Percentiles rank a stretch among this genome's conserved stretches.
phyloP scores from a whole-genome alignment of 2,329 filamentous ascomycete genomes.

The Pseudocercospora musae region DNA sequence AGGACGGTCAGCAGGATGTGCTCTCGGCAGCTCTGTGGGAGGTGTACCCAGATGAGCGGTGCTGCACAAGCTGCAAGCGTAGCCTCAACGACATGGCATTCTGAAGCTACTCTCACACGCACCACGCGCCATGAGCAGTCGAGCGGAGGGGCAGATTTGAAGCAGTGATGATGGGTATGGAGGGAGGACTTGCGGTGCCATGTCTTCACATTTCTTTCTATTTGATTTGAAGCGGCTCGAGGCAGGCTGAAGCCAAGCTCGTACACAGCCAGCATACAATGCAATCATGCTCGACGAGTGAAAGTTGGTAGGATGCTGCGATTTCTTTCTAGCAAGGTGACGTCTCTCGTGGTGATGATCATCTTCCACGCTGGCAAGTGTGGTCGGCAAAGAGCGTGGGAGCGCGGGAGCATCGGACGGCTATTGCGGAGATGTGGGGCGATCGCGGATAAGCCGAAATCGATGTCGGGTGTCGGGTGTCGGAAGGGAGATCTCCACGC shows the following conservation, averaged over 20 bases:
- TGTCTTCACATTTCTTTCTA: background rate
- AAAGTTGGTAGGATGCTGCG: background rate
- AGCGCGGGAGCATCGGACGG: background rate
- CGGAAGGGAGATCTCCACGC: background rate
- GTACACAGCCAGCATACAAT: background rate
- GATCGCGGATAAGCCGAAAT: background rate
- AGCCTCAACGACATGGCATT: background rate
- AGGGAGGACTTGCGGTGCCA: background rate
- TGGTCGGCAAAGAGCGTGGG: background rate
- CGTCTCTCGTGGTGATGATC: background rate
- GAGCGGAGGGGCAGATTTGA: too few relatives aligned
- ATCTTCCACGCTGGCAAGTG: background rate
- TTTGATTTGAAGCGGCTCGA: background rate
- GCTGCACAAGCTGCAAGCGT: background rate
- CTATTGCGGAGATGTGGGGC: background rate
- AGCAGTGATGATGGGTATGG: too few relatives aligned
- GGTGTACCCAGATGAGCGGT: background rate
- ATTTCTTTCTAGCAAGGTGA: background rate
- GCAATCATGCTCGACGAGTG: background rate
- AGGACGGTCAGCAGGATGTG: background rate
- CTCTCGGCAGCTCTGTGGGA: background rate
- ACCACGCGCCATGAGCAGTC: too few relatives aligned
- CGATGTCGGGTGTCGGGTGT: background rate
- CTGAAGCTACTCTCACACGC: too few relatives aligned
- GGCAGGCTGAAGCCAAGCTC: background rate